A percentile compares a stretch with the other conserved stretches of the same genome.
Evolutionary conservation across 2,329 filamentous ascomycete genomes (phyloP).

Genomic region (Verticillium albo-atrum): DNA sequence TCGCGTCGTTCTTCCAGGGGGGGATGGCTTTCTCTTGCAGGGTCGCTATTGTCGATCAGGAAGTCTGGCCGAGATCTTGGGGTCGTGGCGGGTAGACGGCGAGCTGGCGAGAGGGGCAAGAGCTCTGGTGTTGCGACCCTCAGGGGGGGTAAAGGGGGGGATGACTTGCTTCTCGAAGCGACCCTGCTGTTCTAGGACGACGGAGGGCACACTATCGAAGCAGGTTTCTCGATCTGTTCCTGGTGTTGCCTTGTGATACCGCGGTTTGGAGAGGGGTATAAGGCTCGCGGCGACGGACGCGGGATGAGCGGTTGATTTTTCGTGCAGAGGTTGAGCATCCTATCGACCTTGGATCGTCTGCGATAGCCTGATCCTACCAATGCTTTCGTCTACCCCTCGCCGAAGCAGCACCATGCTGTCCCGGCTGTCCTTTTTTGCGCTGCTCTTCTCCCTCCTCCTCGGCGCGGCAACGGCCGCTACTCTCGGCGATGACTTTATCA

Average conservation of each 20-base stretch:
- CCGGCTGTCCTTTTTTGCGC: neutral
- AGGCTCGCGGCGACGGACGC: neutral
- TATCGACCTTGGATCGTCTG: neutral
- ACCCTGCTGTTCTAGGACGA: neutral
- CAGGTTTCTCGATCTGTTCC: neutral
- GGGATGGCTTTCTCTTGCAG: neutral
- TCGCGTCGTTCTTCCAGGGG: neutral
- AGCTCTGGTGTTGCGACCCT: neutral
- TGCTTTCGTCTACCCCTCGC: neutral
- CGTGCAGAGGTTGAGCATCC: neutral
- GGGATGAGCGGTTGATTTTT: neutral
- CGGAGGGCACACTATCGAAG: neutral
- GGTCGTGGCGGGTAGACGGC: neutral
- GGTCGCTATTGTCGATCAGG: neutral
- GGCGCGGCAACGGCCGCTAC: neutral
- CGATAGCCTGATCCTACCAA: neutral
- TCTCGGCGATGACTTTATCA: neutral
- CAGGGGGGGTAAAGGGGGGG: neutral
- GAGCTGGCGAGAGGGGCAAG: no score
- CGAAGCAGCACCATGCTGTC: neutral
- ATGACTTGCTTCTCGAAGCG: neutral
- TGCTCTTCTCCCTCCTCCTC: neutral
- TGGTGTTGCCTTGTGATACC: neutral
- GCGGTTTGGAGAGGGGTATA: neutral
- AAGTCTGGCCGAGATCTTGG: neutral